Percentiles rank a stretch among this genome's conserved stretches.
Conservation (phyloP, 805 yeast species). For the Danielozyma ontarioensis region DNA sequence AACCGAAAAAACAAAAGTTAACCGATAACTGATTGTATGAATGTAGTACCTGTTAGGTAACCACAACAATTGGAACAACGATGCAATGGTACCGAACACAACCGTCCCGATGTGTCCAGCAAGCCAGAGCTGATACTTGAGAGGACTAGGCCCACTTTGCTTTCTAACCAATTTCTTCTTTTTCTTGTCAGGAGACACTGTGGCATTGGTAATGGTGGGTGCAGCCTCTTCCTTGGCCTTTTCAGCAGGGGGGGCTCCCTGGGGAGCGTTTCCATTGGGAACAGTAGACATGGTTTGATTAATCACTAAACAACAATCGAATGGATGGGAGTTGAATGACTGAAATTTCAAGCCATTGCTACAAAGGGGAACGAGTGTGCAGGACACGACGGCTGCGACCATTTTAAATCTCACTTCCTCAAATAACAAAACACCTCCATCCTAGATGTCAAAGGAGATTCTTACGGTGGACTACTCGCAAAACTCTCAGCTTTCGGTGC, state of each 20-base stretch:
- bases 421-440: no score
- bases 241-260: background rate
- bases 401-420: no score
- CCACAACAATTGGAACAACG: slow-evolving; percentile 35
- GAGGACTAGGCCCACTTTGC: slow-evolving; percentile 24
- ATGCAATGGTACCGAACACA: slow-evolving; percentile 37
- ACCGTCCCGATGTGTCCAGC: slow-evolving; percentile 49
- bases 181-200: slow-evolving; percentile 9
- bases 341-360: no score
- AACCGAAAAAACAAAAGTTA: slow-evolving; percentile 53
- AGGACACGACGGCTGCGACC: no score
- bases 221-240: background rate
- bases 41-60: slow-evolving; percentile 34
- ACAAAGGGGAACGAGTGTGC: no score
- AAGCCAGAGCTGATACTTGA: slow-evolving; percentile 49
- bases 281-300: background rate
- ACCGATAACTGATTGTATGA: slow-evolving; percentile 49
- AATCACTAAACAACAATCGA: no score
- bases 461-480: slow-evolving; percentile 13
- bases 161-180: slow-evolving; percentile 28
- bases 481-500: slow-evolving; percentile 14
- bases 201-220: slow-evolving; percentile 7
- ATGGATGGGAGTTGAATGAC: no score
- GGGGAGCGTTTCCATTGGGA: background rate
- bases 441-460: slow-evolving; percentile 9